Base-by-base conservation (phyloP, 1,284 basidiomycete species). In the Cutaneotrichosporon arboriforme region DNA sequence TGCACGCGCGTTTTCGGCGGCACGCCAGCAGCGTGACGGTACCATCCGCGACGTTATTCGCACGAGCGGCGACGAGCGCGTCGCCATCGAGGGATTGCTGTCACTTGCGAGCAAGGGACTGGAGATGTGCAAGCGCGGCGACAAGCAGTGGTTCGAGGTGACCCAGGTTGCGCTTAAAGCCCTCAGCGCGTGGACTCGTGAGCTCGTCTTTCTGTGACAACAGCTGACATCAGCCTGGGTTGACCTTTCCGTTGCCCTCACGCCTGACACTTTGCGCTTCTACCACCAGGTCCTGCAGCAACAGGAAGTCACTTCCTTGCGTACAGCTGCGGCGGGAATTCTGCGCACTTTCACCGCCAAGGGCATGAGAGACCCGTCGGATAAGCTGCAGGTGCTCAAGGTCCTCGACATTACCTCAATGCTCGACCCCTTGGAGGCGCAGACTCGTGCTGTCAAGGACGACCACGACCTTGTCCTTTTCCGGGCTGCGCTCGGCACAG, bases 171-270 rank as follows among this genome's bases (percentile, higher is more conserved):
- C 90, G 14, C 81, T 97, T 55, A 81, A 88, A 59, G 90, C 96
- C 2, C 88, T 96, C 67, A 88, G 85, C 10, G 90, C 92, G 39
- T 98, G 97, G 74, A 91, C 90, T 60, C 90, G 91, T 93, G 71
- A 73, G 90, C 84, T 10, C 18, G 20, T 0, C 44, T 2, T 26
- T 10, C 9, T 14, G 8, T 10, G 18, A 5, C 37, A 26, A 17
- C 15, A 7, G 51, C 61, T 67, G 47, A 67, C 59, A 35, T 21
- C 64, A 94, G 91, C 92, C 9, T 99, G 96, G 96, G 88, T 98
- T 65, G 97, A 99, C 70, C 93, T 99, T 67, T 89, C 90, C 65
- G 79, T 98, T 54, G 90, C 96, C 26, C 87, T 99, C 57, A 97
- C 92, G 1, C 90, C 88, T 20, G 84, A 83, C 10, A 92, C 92